A percentile compares a stretch with the other conserved stretches of the same genome.
phyloP scores from a whole-genome alignment of 768 basidiomycete species.

The Auriscalpium orientale region DNA sequence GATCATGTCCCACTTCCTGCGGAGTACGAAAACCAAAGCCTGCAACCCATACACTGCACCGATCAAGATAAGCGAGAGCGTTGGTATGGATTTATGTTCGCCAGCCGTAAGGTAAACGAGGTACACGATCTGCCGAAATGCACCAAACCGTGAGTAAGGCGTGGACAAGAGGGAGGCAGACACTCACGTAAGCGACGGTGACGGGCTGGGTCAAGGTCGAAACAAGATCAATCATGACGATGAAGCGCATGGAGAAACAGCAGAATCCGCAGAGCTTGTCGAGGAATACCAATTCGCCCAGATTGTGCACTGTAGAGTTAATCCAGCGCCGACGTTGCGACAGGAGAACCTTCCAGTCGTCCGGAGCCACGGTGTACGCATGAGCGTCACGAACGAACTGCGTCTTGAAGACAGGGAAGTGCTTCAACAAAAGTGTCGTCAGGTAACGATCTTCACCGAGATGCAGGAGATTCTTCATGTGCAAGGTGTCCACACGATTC shows the following conservation, averaged over 20 bases:
- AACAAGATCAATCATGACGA: conserved; percentile 94
- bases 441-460: conserved; percentile 99
- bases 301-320: conserved; percentile 97
- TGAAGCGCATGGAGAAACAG: conserved; percentile 98
- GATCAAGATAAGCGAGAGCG: conserved; percentile 85
- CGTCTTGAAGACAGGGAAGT: conserved; percentile 91
- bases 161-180: neutral
- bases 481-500: conserved; percentile 92
- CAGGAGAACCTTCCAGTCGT: conserved; percentile 88
- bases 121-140: conserved; percentile 62
- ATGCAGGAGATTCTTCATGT: conserved; percentile 97
- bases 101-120: conserved; percentile 75
- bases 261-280: conserved; percentile 94
- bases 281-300: conserved; percentile 87
- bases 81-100: conserved; percentile 60
- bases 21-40: conserved; percentile 83
- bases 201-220: conserved; percentile 82
- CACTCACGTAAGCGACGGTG: conserved; percentile 80
- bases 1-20: conserved; percentile 98
- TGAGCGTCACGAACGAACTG: conserved; percentile 93
- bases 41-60: conserved; percentile 93
- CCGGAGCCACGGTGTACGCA: conserved; percentile 91
- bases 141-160: neutral
- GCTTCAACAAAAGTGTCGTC: conserved; percentile 90
- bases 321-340: conserved; percentile 99